Evolutionary conservation across 768 basidiomycete genomes (phyloP).

Genomic region (Tubosaeta sp.): DNA sequence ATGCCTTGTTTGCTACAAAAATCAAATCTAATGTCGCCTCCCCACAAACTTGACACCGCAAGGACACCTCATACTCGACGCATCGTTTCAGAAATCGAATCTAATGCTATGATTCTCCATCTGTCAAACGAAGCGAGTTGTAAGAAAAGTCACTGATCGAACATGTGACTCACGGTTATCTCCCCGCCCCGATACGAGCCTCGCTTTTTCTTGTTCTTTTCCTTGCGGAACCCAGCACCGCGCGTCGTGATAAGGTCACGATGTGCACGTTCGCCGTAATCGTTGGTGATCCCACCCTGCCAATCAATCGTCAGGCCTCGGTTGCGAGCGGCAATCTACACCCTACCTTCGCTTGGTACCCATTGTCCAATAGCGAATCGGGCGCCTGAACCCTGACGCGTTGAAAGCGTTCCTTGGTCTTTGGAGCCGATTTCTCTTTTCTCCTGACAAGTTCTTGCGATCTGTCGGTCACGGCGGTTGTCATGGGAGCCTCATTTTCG

Average conservation of each 20-base stretch:
- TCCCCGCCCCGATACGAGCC: constrained; percentile 93
- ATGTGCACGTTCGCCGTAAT: constrained; percentile 86
- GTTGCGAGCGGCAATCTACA: neutral
- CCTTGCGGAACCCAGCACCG: constrained; percentile 94
- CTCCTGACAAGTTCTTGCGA: constrained; percentile 2
- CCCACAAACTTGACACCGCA: neutral
- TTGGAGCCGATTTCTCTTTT: constrained; percentile 28
- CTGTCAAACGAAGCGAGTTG: constrained; percentile 32
- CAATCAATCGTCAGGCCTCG: neutral
- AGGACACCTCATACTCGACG: neutral
- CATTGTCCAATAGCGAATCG: constrained; percentile 55
- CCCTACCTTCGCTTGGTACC: constrained; percentile 77
- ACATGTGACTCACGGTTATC: constrained; percentile 66
- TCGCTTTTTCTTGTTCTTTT: constrained; percentile 99
- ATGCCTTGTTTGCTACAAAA: neutral
- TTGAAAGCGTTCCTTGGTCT: constrained; percentile 67
- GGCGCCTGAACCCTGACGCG: constrained; percentile 60
- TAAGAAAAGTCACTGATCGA: neutral
- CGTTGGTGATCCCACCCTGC: constrained; percentile 61
- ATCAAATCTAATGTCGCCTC: neutral
- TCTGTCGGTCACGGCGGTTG: constrained; percentile 37
- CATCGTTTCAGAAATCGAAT: constrained; percentile 43
- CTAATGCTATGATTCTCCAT: constrained; percentile 86
- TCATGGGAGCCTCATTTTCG: constrained; percentile 46
- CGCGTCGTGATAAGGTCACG: constrained; percentile 89